Conservation (phyloP, 768 basidiomycete genomes). For the Lactarius hatsudake region DNA sequence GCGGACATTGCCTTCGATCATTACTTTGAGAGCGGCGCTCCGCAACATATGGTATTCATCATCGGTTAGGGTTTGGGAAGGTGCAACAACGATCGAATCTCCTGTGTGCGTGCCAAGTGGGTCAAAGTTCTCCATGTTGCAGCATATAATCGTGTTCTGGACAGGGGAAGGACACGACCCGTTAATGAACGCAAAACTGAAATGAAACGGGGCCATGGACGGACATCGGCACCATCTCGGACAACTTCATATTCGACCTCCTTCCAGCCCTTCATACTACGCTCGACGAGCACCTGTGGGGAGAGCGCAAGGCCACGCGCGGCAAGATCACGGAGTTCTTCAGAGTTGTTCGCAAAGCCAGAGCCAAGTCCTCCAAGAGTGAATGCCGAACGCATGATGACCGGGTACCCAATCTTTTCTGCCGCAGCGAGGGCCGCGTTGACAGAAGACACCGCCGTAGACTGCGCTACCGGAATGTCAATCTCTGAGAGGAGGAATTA, state of each 20-base stretch:
- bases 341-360: conserved; percentile 92
- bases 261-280: conserved; percentile 99
- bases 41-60: conserved; percentile 99
- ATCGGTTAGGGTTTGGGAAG: conserved; percentile 95
- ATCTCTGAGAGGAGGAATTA: conserved; percentile 49
- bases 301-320: conserved; percentile 88
- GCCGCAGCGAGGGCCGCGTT: conserved; percentile 91
- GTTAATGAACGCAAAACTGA: neutral
- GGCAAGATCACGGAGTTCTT: conserved; percentile 91
- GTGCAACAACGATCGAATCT: conserved; percentile 98
- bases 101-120: conserved; percentile 98
- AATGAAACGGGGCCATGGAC: conserved; percentile 34
- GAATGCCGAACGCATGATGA: conserved; percentile 95
- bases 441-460: conserved; percentile 94
- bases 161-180: neutral
- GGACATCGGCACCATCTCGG: conserved; percentile 92
- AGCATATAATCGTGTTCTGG: conserved; percentile 98
- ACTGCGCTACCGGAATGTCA: conserved; percentile 53
- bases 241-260: conserved; percentile 99
- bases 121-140: conserved; percentile 99
- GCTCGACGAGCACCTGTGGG: conserved; percentile 96
- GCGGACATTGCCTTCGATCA: neutral
- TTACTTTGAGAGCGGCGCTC: conserved; percentile 92
- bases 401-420: conserved; percentile 90
- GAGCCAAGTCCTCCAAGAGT: conserved; percentile 98